A percentile compares a stretch with the other conserved stretches of the same genome.
These are phyloP conservation scores for Magnolia changhungtana DNA, from an alignment of 164 flowering plant species.

Conservation along the genomic window DNA sequence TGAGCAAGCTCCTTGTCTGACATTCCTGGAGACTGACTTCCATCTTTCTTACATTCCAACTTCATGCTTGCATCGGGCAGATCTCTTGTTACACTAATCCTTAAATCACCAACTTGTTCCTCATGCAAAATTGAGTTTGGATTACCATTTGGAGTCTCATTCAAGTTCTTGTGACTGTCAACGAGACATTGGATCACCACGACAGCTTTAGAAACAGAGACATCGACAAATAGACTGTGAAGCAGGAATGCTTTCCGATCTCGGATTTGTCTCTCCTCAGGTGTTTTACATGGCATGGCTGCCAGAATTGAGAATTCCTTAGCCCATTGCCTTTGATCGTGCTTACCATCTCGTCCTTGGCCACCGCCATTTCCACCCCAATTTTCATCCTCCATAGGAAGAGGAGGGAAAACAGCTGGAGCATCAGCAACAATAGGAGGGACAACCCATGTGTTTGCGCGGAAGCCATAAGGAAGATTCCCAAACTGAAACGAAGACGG, in stretches of 20 bases:
- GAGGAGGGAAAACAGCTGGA: constrained; percentile 62
- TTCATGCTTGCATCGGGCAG: constrained; percentile 65
- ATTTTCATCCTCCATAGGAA: constrained; percentile 83
- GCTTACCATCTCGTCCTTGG: constrained; percentile 71
- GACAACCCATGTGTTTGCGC: constrained; percentile 91
- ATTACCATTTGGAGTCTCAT: constrained; percentile 15
- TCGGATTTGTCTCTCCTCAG: constrained; percentile 86
- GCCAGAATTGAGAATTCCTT: constrained; percentile 73
- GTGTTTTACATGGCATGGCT: constrained; percentile 87
- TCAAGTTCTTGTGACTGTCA: constrained; percentile 28
- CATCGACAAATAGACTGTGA: constrained; percentile 88
- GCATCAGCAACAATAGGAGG: constrained; percentile 78
- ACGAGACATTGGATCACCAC: constrained; percentile 43
- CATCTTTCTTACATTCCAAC: constrained; percentile 73
- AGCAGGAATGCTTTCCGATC: constrained; percentile 87
- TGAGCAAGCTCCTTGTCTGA: constrained; percentile 55
- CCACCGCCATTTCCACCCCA: constrained; percentile 99
- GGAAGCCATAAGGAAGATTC: constrained; percentile 90
- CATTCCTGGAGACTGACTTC: constrained; percentile 55
- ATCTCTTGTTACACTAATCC: constrained; percentile 62
- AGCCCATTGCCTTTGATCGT: constrained; percentile 66
- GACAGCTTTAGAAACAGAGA: constrained; percentile 78
- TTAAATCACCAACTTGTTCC: constrained; percentile 70
- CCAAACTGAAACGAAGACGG: constrained; percentile 64
- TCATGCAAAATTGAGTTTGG: constrained; percentile 32